Conservation (phyloP, 1,284 basidiomycete genomes). For the Cutaneotrichosporon sp. region DNA sequence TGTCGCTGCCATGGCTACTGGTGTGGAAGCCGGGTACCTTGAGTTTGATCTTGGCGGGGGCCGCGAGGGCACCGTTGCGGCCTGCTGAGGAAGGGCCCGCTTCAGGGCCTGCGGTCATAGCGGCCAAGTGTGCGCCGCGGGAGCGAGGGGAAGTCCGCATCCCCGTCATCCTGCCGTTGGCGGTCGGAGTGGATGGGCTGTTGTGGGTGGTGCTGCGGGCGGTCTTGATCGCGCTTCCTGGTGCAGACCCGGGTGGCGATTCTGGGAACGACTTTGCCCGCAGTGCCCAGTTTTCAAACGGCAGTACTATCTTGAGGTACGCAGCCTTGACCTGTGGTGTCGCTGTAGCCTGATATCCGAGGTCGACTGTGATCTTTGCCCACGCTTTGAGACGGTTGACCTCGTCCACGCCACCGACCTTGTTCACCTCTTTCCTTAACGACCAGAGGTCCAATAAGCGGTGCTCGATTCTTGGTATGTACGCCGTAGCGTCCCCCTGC, state of each 20-base stretch:
- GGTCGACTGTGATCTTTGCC: slow-evolving; percentile 74
- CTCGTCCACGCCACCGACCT: slow-evolving; percentile 78
- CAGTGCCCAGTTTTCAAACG: slow-evolving; percentile 87
- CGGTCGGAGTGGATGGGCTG: background rate
- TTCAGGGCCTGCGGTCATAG: slow-evolving; percentile 23
- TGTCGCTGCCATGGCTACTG: slow-evolving; percentile 41
- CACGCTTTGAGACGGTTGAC: slow-evolving; percentile 75
- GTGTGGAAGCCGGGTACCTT: slow-evolving; percentile 42
- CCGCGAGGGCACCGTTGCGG: slow-evolving; percentile 9
- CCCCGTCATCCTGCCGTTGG: slow-evolving; percentile 20
- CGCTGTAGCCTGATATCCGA: slow-evolving; percentile 65
- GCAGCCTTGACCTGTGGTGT: slow-evolving; percentile 79
- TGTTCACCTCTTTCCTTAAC: slow-evolving; percentile 85
- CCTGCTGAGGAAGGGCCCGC: background rate
- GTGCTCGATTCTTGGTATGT: slow-evolving; percentile 88
- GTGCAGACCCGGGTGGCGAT: slow-evolving; percentile 36
- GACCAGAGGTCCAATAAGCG: slow-evolving; percentile 90
- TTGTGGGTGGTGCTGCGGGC: background rate
- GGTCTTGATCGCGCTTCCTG: slow-evolving; percentile 9
- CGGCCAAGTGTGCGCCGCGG: slow-evolving; percentile 5
- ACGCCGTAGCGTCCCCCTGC: slow-evolving; percentile 79
- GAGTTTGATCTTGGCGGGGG: slow-evolving; percentile 28
- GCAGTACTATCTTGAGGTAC: slow-evolving; percentile 84
- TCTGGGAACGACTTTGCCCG: slow-evolving; percentile 60
- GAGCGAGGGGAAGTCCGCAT: slow-evolving; percentile 23